Evolutionary conservation across 2,329 filamentous ascomycete genomes (phyloP).

Genomic region (Venturia oleaginea): DNA sequence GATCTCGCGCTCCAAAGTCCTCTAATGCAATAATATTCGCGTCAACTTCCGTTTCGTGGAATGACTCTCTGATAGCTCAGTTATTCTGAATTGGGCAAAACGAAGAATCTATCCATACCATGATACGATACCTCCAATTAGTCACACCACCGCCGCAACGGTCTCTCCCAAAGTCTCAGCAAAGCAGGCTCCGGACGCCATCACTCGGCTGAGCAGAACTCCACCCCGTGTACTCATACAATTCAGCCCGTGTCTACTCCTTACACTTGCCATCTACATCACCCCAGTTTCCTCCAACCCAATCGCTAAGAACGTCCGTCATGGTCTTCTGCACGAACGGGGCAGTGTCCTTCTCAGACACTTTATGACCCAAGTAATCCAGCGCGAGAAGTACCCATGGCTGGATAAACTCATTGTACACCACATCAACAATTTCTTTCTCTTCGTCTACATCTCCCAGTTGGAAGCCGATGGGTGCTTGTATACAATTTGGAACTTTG

Average conservation of each 20-base stretch:
- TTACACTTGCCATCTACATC: not conserved
- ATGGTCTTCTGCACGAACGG: conserved; percentile 46
- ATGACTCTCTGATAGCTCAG: too few relatives aligned
- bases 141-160: too few relatives aligned
- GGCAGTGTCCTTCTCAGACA: conserved; percentile 41
- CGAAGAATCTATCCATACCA: too few relatives aligned
- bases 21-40: too few relatives aligned
- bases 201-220: not conserved
- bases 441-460: conserved; percentile 19
- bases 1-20: too few relatives aligned
- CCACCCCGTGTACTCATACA: not conserved
- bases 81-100: too few relatives aligned
- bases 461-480: conserved; percentile 52
- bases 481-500: conserved; percentile 73
- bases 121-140: too few relatives aligned
- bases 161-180: too few relatives aligned
- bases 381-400: conserved; percentile 71
- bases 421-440: conserved; percentile 60
- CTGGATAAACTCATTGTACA: conserved; percentile 88
- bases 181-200: not conserved
- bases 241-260: not conserved
- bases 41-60: too few relatives aligned
- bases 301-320: conserved; percentile 49
- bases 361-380: conserved; percentile 47
- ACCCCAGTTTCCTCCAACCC: conserved; percentile 49